Conservation (phyloP, 2,329 filamentous ascomycete species). For the Lachnellula willkommii region DNA sequence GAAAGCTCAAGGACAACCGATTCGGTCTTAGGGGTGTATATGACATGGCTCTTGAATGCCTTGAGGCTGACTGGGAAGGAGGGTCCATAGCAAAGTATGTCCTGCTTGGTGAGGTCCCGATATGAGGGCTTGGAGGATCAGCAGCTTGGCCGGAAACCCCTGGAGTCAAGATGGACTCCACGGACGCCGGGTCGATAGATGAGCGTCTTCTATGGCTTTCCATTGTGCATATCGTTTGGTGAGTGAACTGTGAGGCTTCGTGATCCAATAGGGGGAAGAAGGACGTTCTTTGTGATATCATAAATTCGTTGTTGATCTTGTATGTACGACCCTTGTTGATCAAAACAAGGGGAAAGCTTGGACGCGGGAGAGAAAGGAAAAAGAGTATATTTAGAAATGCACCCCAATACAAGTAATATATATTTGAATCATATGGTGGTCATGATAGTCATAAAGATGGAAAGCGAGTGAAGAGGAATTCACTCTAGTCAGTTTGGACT, state of each 20-base stretch:
- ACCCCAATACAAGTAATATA: constrained; percentile 3
- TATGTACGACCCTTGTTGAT: constrained; percentile 14
- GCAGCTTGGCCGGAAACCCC: constrained; percentile 20
- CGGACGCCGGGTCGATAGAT: constrained; percentile 26
- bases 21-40: constrained; percentile 27
- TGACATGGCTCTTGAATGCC: constrained; percentile 25
- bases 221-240: constrained; percentile 28
- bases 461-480: constrained; percentile 10
- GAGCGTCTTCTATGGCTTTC: constrained; percentile 22
- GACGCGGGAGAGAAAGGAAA: constrained; percentile 11
- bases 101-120: constrained; percentile 25
- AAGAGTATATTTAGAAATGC: constrained; percentile 16
- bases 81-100: constrained; percentile 22
- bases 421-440: constrained; percentile 19
- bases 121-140: constrained; percentile 24
- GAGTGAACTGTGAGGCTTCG: constrained; percentile 15
- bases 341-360: constrained; percentile 18
- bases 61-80: constrained; percentile 16
- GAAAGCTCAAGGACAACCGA: constrained; percentile 31
- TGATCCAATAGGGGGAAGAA: constrained; percentile 19
- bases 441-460: constrained; percentile 12
- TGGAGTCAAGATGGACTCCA: constrained; percentile 29
- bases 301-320: constrained; percentile 19
- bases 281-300: constrained; percentile 20
- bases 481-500: constrained; percentile 5